phyloP scores from a whole-genome alignment of 305 asterid species.

The Nicotiana rustica region DNA sequence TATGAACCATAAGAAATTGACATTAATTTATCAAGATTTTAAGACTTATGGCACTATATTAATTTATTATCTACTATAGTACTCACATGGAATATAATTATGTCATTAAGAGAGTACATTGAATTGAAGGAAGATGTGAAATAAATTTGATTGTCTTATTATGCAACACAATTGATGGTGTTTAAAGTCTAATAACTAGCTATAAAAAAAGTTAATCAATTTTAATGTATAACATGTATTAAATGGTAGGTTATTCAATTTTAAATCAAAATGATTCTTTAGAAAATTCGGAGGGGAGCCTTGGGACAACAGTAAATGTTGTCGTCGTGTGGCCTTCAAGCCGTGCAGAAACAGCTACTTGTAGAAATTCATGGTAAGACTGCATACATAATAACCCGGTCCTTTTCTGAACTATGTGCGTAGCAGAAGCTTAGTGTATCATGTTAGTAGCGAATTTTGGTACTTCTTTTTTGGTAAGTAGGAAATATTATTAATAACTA shows the following conservation, averaged over 20 bases:
- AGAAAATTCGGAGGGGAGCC: not conserved
- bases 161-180: not conserved
- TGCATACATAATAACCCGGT: too few species aligned
- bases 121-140: not conserved
- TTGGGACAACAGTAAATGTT: too few species aligned
- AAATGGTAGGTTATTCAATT: not conserved
- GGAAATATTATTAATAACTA: too few species aligned
- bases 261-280: not conserved
- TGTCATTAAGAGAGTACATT: conserved; percentile 7
- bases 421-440: too few species aligned
- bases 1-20: conserved; percentile 1
- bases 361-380: too few species aligned
- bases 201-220: not conserved
- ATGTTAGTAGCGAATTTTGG: too few species aligned
- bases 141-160: too few species aligned
- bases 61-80: not conserved
- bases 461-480: too few species aligned
- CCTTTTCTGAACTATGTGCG: too few species aligned
- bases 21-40: not conserved
- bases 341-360: too few species aligned
- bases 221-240: not conserved
- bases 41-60: conserved; percentile 2
- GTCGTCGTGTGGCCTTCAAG: too few species aligned
- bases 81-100: not conserved
- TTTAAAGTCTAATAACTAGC: not conserved